Evolutionary conservation across 2,329 filamentous ascomycete genomes (phyloP).

Genomic region (Exophiala lecanii-corni): DNA sequence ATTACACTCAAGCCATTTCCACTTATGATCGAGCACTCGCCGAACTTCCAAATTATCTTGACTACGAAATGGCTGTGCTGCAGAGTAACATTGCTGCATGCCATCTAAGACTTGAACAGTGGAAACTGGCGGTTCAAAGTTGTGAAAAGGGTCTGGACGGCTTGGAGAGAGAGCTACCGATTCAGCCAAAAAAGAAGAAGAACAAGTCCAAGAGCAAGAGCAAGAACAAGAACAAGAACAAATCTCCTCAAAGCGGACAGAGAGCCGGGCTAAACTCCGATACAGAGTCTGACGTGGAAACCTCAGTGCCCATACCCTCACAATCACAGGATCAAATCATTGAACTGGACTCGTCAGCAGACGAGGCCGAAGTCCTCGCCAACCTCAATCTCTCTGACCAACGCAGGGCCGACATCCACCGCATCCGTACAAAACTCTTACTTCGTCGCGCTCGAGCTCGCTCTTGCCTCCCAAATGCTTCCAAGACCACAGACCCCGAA

Average conservation of each 20-base stretch:
- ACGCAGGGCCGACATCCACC: slow-evolving; percentile 60
- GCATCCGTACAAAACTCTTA: slow-evolving; percentile 77
- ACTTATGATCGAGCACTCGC: slow-evolving; percentile 77
- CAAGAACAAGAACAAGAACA: slow-evolving; percentile 28
- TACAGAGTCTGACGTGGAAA: slow-evolving; percentile 19
- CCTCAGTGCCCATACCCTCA: slow-evolving; percentile 25
- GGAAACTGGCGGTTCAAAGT: slow-evolving; percentile 73
- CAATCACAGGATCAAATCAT: slow-evolving; percentile 39
- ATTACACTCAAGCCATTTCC: slow-evolving; percentile 72
- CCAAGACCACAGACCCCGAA: background rate
- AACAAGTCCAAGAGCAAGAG: slow-evolving; percentile 26
- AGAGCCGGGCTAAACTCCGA: slow-evolving; percentile 12
- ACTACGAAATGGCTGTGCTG: slow-evolving; percentile 83
- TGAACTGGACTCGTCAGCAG: slow-evolving; percentile 45
- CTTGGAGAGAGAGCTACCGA: slow-evolving; percentile 59
- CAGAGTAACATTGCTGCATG: slow-evolving; percentile 87
- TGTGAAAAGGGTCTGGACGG: slow-evolving; percentile 69
- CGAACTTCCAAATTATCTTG: slow-evolving; percentile 75
- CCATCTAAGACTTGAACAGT: slow-evolving; percentile 76
- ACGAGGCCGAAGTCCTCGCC: slow-evolving; percentile 38
- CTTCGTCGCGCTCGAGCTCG: slow-evolving; percentile 72
- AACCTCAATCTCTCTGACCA: slow-evolving; percentile 42
- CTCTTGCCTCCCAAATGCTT: slow-evolving; percentile 52
- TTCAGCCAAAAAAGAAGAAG: slow-evolving; percentile 24
- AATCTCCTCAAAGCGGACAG: slow-evolving; percentile 1